phyloP scores from a whole-genome alignment of 768 basidiomycete genomes.

The Pleurotus salmoneostramineus region DNA sequence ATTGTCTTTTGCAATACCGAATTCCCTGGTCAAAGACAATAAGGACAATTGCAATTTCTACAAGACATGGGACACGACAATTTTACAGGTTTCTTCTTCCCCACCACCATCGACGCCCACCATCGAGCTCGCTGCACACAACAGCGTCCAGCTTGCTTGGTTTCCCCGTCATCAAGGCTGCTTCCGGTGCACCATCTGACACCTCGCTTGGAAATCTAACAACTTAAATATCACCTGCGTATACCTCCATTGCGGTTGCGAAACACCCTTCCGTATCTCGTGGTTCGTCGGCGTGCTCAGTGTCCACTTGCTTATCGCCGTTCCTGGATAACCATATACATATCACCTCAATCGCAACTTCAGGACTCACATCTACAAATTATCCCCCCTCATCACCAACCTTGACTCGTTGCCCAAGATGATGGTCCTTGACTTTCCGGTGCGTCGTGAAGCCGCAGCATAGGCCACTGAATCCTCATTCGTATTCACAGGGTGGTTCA shows the following conservation, averaged over 20 bases:
- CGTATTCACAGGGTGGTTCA: conserved; percentile 13
- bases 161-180: background rate
- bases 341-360: background rate
- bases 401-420: conserved; percentile 3
- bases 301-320: conserved; percentile 2
- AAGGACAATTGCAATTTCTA: conserved; percentile 9
- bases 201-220: conserved; percentile 3
- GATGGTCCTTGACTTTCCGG: conserved; percentile 8
- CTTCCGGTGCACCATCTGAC: conserved; percentile 10
- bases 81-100: conserved; percentile 3
- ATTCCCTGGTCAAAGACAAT: conserved; percentile 2
- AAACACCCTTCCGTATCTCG: background rate
- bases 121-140: conserved; percentile 3
- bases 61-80: background rate
- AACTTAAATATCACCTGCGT: conserved; percentile 8
- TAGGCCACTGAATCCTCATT: background rate
- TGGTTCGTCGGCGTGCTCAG: conserved; percentile 1
- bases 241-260: conserved; percentile 6
- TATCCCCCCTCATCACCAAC: background rate
- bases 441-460: background rate
- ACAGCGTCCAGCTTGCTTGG: conserved; percentile 1
- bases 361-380: background rate
- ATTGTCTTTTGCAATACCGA: background rate
- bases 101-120: background rate
- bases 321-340: conserved; percentile 1